These are phyloP conservation scores for Halophytophthora polymorphica DNA, from an alignment of 352 stramenopile species.

Conservation along the genomic window DNA sequence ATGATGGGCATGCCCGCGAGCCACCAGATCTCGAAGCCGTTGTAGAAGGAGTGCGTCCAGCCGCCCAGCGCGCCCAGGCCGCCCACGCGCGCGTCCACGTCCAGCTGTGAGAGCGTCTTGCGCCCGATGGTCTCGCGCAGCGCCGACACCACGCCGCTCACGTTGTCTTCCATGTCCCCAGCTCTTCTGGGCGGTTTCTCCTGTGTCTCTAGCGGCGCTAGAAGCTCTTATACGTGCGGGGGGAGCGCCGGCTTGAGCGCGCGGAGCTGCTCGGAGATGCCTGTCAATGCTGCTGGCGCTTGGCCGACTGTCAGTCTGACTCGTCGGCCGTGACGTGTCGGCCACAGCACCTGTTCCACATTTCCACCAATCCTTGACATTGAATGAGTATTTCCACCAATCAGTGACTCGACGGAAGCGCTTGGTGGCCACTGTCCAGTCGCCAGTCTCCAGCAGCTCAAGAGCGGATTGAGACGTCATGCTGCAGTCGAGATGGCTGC, in stretches of 20 bases:
- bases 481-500: conserved; percentile 16
- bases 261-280: neutral
- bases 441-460: too few species aligned
- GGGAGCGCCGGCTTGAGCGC: too few species aligned
- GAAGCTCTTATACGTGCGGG: too few species aligned
- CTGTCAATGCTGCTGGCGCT: conserved; percentile 14
- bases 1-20: conserved; percentile 75
- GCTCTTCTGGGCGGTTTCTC: too few species aligned
- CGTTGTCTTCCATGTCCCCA: conserved; percentile 81
- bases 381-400: conserved; percentile 6
- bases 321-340: conserved; percentile 22
- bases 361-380: conserved; percentile 25
- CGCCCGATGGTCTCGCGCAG: conserved; percentile 51
- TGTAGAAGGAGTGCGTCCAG: conserved; percentile 62
- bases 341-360: neutral
- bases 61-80: conserved; percentile 12
- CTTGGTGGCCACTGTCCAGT: too few species aligned
- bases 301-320: conserved; percentile 12
- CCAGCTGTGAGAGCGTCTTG: conserved; percentile 54
- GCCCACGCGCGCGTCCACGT: conserved; percentile 21
- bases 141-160: conserved; percentile 42
- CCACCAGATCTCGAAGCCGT: conserved; percentile 87
- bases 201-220: too few species aligned
- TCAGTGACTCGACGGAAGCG: too few species aligned
- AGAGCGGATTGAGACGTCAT: too few species aligned